Conservation (phyloP, 495 filamentous ascomycete genomes). For the Xylaria venustula region DNA sequence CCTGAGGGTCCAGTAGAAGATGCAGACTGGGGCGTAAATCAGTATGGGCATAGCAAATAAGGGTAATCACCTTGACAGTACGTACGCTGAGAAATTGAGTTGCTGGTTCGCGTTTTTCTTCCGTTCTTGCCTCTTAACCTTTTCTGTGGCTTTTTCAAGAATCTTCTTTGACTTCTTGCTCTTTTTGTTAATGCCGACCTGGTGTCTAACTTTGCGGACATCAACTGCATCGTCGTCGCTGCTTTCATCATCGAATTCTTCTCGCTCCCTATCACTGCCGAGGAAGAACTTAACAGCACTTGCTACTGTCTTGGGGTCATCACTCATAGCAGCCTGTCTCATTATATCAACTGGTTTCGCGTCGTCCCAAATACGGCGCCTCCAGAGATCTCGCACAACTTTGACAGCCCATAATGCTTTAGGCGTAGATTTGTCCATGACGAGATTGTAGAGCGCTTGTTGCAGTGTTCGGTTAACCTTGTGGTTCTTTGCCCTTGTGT, state of each 20-base stretch:
- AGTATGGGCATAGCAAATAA: background rate
- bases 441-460: slow-evolving; percentile 85
- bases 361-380: slow-evolving; percentile 84
- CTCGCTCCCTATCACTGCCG: slow-evolving; percentile 78
- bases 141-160: slow-evolving; percentile 73
- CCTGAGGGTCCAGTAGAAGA: slow-evolving; percentile 91
- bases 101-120: slow-evolving; percentile 85
- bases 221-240: slow-evolving; percentile 80
- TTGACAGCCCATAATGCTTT: slow-evolving; percentile 95
- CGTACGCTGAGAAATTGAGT: slow-evolving; percentile 88
- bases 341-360: slow-evolving; percentile 87
- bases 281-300: slow-evolving; percentile 93
- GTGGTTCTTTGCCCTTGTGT: slow-evolving; percentile 84
- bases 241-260: slow-evolving; percentile 85
- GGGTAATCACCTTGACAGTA: slow-evolving; percentile 22
- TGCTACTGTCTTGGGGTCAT: slow-evolving; percentile 85
- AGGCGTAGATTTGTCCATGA: slow-evolving; percentile 77
- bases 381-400: slow-evolving; percentile 84
- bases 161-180: slow-evolving; percentile 77
- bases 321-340: slow-evolving; percentile 80
- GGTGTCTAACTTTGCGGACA: slow-evolving; percentile 77
- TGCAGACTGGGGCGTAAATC: slow-evolving; percentile 45
- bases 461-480: slow-evolving; percentile 89
- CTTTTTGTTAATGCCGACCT: slow-evolving; percentile 91
- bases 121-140: slow-evolving; percentile 73